These are phyloP conservation scores for Physaria fendleri DNA, from an alignment of 345 rosid species.

Conservation along the genomic window DNA sequence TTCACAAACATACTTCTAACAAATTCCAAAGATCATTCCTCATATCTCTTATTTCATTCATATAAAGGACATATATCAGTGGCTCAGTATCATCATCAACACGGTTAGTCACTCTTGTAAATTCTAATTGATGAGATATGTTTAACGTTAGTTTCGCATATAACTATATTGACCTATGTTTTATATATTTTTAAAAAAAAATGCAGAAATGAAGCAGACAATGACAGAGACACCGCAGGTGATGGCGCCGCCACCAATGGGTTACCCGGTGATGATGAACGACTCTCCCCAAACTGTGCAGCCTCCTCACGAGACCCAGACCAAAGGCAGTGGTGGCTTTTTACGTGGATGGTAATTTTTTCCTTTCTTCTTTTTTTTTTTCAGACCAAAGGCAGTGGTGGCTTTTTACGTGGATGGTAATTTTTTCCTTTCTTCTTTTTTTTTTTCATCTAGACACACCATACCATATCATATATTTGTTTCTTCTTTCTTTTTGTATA, in stretches of 20 bases:
- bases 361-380: no score
- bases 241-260: conserved; percentile 7
- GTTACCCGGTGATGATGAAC: conserved; percentile 5
- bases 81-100: neutral
- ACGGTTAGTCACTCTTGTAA: neutral
- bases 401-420: conserved; percentile 21
- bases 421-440: no score
- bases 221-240: conserved; percentile 7
- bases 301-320: neutral
- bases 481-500: neutral
- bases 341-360: conserved; percentile 20
- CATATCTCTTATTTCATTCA: neutral
- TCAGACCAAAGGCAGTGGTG: conserved; percentile 23
- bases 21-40: neutral
- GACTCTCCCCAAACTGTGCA: conserved; percentile 14
- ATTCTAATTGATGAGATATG: neutral
- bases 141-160: neutral
- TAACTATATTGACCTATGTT: neutral
- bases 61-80: neutral
- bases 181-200: neutral
- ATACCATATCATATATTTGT: no score
- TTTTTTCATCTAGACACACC: no score
- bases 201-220: conserved; percentile 13
- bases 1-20: neutral
- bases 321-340: conserved; percentile 20